Conservation (phyloP, 2,329 filamentous ascomycete genomes). For the Lasiodiplodia hormozganensis region DNA sequence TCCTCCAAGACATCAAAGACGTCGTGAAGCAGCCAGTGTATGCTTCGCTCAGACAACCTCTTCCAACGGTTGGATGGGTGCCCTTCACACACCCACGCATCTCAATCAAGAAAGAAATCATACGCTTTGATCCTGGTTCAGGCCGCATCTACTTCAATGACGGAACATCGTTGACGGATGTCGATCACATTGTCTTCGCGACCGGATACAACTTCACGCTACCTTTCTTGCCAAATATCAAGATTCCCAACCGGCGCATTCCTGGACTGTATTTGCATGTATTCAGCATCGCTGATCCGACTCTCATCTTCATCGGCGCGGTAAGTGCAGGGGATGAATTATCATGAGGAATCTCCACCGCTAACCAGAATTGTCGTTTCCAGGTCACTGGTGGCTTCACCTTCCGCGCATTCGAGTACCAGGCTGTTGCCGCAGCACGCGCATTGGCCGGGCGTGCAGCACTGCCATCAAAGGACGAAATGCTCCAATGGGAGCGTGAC, state of each 20-base stretch:
- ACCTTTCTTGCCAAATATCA: constrained; percentile 30
- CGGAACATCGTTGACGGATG: constrained; percentile 23
- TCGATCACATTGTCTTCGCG: constrained; percentile 32
- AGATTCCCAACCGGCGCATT: constrained; percentile 29
- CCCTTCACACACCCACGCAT: constrained; percentile 31
- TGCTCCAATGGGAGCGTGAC: constrained; percentile 30
- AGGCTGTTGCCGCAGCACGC: constrained; percentile 33
- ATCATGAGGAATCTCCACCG: too few species aligned
- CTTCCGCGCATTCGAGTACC: constrained; percentile 34
- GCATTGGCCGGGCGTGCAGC: constrained; percentile 30
- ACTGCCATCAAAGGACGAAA: constrained; percentile 26
- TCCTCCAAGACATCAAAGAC: constrained; percentile 30
- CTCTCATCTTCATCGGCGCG: constrained; percentile 29
- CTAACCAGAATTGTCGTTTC: too few species aligned
- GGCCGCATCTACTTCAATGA: constrained; percentile 31
- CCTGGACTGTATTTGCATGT: constrained; percentile 32
- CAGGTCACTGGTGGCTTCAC: constrained; percentile 31
- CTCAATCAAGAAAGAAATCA: constrained; percentile 28
- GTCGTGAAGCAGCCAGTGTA: constrained; percentile 29
- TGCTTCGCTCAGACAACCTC: constrained; percentile 29
- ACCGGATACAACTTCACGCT: constrained; percentile 33
- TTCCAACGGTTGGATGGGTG: constrained; percentile 28
- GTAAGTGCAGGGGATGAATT: background rate
- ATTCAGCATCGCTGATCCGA: constrained; percentile 32
- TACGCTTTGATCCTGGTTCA: constrained; percentile 5